A percentile compares a stretch with the other conserved stretches of the same genome.
Conservation (phyloP, 768 basidiomycete genomes). For the Mycena leptocephala region DNA sequence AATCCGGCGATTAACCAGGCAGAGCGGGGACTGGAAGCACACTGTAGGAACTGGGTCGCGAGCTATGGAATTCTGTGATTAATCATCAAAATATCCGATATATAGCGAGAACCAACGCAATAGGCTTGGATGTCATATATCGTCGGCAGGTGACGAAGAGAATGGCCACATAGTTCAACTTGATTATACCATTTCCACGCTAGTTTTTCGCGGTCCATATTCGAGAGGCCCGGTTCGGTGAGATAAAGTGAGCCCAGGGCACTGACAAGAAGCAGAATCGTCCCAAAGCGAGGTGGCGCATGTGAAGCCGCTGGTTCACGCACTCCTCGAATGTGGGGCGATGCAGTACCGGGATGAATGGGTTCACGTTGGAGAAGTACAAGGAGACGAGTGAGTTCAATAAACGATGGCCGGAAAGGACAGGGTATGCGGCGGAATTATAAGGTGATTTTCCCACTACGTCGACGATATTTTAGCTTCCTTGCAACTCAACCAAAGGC, state of each 20-base stretch:
- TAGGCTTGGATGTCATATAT: conserved; percentile 13
- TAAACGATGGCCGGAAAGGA: conserved; percentile 39
- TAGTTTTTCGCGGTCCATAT: neutral
- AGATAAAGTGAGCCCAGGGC: conserved; percentile 58
- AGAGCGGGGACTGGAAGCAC: neutral
- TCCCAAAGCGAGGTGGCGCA: conserved; percentile 55
- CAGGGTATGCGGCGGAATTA: neutral
- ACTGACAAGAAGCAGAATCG: conserved; percentile 65
- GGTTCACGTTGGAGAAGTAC: conserved; percentile 64
- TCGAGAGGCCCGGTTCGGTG: neutral
- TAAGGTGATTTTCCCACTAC: neutral
- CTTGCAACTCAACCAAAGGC: neutral
- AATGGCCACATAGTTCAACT: too few species aligned
- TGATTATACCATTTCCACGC: too few species aligned
- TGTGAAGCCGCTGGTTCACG: conserved; percentile 55
- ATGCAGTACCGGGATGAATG: conserved; percentile 65
- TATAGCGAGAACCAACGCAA: neutral
- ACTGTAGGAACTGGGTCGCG: neutral
- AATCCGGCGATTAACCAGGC: conserved; percentile 2
- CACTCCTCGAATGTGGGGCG: too few species aligned
- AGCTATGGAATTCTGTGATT: neutral
- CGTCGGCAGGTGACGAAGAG: too few species aligned
- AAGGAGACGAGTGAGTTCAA: conserved; percentile 58
- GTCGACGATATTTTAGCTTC: too few species aligned
- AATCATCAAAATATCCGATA: neutral